phyloP scores from a whole-genome alignment of 176 grass and related monocot genomes.

The Zizania latifolia region DNA sequence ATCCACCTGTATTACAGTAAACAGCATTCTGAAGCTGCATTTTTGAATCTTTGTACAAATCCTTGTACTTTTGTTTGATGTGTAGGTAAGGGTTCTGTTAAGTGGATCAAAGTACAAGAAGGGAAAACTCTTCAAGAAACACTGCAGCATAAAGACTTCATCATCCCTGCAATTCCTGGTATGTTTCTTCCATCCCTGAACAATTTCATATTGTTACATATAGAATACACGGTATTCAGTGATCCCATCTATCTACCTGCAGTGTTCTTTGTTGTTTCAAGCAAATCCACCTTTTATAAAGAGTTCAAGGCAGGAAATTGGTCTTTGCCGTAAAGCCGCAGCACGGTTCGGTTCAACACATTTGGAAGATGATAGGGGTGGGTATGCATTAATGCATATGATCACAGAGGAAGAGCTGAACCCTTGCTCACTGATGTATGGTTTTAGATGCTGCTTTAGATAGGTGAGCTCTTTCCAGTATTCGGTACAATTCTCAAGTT shows the following conservation, averaged over 20 bases:
- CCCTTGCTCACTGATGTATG: not conserved
- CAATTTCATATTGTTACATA: not conserved
- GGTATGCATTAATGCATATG: too few relatives aligned
- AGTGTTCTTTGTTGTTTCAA: constrained; percentile 93
- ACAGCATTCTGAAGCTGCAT: not conserved
- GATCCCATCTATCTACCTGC: constrained; percentile 3
- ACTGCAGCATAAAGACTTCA: constrained; percentile 50
- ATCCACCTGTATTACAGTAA: not conserved
- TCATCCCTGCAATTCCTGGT: constrained; percentile 82
- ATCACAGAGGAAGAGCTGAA: not conserved
- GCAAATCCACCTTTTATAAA: constrained; percentile 68
- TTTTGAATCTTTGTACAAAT: not conserved
- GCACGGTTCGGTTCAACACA: not conserved
- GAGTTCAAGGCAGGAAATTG: constrained; percentile 73
- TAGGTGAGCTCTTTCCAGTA: not conserved
- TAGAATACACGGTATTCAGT: not conserved
- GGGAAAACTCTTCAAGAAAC: constrained; percentile 64
- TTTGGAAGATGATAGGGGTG: not conserved
- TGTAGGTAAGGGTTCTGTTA: constrained; percentile 36
- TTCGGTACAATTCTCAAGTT: not conserved
- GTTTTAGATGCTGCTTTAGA: not conserved
- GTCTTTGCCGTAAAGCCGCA: constrained; percentile 49
- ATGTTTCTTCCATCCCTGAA: constrained; percentile 57
- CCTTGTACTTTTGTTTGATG: constrained; percentile 28
- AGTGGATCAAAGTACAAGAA: constrained; percentile 77